A percentile compares a stretch with the other conserved stretches of the same genome.
These are phyloP conservation scores for Tulasnella sp. DNA, from an alignment of 768 basidiomycete genomes.

Conservation along the genomic window DNA sequence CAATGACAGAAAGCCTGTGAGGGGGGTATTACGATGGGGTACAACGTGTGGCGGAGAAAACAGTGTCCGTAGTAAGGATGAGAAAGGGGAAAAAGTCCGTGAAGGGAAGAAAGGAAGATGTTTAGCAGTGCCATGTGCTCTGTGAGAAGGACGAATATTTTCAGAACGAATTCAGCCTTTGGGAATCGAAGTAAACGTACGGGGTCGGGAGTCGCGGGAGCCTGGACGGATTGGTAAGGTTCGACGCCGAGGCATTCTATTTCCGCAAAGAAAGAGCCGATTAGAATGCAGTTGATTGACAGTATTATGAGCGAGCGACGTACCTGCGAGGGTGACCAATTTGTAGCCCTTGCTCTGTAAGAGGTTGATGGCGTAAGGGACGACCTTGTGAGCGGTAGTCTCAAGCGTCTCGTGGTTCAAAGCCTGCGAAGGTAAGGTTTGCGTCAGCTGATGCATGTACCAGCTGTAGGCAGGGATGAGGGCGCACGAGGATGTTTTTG, in stretches of 20 bases:
- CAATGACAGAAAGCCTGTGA: background rate
- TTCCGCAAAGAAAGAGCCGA: background rate
- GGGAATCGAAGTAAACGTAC: background rate
- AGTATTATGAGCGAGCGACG: background rate
- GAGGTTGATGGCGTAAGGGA: conserved; percentile 13
- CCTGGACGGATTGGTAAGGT: background rate
- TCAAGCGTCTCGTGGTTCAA: conserved; percentile 17
- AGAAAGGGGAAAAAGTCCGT: background rate
- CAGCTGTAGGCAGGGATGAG: background rate
- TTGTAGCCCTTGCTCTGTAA: conserved; percentile 13
- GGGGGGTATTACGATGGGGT: background rate
- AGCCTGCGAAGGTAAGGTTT: background rate
- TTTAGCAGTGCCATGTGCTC: background rate
- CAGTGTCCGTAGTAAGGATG: background rate
- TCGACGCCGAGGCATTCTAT: conserved; percentile 4
- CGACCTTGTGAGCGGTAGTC: conserved; percentile 15
- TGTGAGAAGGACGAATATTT: background rate
- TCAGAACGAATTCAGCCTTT: background rate
- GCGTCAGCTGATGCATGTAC: background rate
- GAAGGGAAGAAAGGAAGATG: background rate
- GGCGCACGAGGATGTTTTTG: conserved; percentile 9
- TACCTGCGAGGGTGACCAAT: conserved; percentile 16
- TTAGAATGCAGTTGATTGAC: background rate
- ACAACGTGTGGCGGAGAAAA: background rate
- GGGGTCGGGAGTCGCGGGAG: background rate